Conservation (phyloP, 1,139 yeast genomes). For the Suhomyces terraborum region DNA sequence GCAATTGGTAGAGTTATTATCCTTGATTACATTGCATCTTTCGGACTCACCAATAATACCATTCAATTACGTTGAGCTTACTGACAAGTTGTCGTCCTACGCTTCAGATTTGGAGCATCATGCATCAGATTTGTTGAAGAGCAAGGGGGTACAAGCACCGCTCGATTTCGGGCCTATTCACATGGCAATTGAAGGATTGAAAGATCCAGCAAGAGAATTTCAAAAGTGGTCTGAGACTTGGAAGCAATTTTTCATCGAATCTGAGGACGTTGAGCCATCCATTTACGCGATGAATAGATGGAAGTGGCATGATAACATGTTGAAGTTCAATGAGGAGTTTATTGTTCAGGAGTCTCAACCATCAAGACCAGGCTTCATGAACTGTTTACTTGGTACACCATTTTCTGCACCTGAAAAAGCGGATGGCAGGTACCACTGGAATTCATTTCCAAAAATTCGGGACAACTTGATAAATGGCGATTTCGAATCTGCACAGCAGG, state of each 20-base stretch:
- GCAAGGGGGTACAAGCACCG: slow-evolving; percentile 9
- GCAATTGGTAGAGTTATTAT: slow-evolving; percentile 58
- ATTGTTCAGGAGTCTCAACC: slow-evolving; percentile 30
- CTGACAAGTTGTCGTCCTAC: slow-evolving; percentile 45
- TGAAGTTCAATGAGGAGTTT: slow-evolving; percentile 56
- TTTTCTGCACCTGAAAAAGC: slow-evolving; percentile 48
- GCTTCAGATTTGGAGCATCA: slow-evolving; percentile 52
- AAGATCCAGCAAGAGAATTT: slow-evolving; percentile 28
- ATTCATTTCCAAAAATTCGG: slow-evolving; percentile 74
- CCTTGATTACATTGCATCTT: slow-evolving; percentile 54
- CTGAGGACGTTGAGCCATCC: slow-evolving; percentile 64
- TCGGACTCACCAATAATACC: slow-evolving; percentile 81
- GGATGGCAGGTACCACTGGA: slow-evolving; percentile 49
- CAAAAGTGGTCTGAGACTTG: slow-evolving; percentile 56
- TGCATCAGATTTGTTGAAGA: slow-evolving; percentile 27
- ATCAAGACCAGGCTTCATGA: slow-evolving; percentile 66
- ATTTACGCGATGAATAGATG: slow-evolving; percentile 69
- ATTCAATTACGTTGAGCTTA: slow-evolving; percentile 56
- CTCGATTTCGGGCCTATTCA: slow-evolving; percentile 33
- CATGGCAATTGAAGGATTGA: slow-evolving; percentile 28
- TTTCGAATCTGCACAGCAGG: slow-evolving; percentile 57
- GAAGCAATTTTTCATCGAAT: slow-evolving; percentile 40
- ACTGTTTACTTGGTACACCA: slow-evolving; percentile 72
- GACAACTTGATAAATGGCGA: slow-evolving; percentile 58
- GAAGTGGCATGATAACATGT: slow-evolving; percentile 75